These are phyloP conservation scores for Amphirosellinia nigrospora DNA, from an alignment of 495 filamentous ascomycete species.

Conservation along the genomic window DNA sequence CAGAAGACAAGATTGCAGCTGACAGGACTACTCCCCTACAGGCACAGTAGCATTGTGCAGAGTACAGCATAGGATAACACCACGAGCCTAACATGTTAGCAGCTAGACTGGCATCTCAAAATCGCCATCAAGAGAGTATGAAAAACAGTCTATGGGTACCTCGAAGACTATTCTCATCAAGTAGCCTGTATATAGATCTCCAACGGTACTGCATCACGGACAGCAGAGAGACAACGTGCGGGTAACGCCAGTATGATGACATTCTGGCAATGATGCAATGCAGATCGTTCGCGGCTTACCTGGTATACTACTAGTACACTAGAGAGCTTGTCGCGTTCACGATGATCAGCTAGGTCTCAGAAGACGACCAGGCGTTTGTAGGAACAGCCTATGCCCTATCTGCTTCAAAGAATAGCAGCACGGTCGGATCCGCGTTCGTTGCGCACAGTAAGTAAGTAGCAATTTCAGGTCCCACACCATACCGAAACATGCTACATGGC, in stretches of 20 bases:
- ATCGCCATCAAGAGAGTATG: neutral
- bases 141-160: neutral
- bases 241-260: conserved; percentile 21
- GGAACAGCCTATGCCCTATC: conserved; percentile 17
- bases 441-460: conserved; percentile 12
- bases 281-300: conserved; percentile 11
- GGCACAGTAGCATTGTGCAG: conserved; percentile 6
- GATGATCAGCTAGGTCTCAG: conserved; percentile 18
- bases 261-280: conserved; percentile 16
- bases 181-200: neutral
- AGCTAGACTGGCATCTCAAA: conserved; percentile 11
- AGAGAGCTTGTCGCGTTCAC: neutral
- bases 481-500: conserved; percentile 17
- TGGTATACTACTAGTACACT: too few species aligned
- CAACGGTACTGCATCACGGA: neutral
- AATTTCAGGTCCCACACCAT: conserved; percentile 25
- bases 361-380: conserved; percentile 6
- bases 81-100: conserved; percentile 9
- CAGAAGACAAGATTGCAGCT: conserved; percentile 26
- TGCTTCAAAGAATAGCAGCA: conserved; percentile 3
- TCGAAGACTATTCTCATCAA: conserved; percentile 4
- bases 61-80: conserved; percentile 20
- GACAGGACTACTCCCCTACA: conserved; percentile 2
- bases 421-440: conserved; percentile 18
- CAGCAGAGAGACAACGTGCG: conserved; percentile 15